Evolutionary conservation across 2,329 filamentous ascomycete species (phyloP), one percentile per base, ranked within the genome.

Genomic region (Sclerotinia trifoliorum): DNA sequence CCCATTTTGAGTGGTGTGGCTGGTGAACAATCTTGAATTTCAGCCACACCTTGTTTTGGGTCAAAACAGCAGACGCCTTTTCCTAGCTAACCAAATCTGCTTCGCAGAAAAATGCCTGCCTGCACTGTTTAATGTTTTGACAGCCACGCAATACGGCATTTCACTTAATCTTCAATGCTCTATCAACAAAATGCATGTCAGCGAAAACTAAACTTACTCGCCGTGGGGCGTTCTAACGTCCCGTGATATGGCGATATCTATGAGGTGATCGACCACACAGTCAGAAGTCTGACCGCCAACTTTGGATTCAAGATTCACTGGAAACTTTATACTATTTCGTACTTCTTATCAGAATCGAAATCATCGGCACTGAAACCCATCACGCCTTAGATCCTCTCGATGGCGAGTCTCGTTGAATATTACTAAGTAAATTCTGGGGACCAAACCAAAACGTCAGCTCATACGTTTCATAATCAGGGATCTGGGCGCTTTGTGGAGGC

Each of bases 211-310:
- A 42, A 57, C 15, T 17, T 2, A 19, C 8, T 39, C n/a, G 17
- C 5, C 29, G 58, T 49, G 44, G 21, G 58, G 44, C 44, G 7
- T 24, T 19, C 8, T 57, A 8, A 24, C 0, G 3, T 49, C 64
- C 42, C 64, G 54, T 66, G 64, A 60, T 39, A 66, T 66, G 64
- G 44, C 54, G 64, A 66, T 56, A 66, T 66, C 26, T 57, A 57
- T 57, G 63, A 57, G 42, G 51, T 65, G 49, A 65, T 54, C 26
- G 21, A 44, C 15, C 39, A 39, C n/a, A 32, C 29, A 32, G 63
- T 65, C 39, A 56, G 51, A 65, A 44, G 42, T 65, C 32, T 39
- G 61, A 54, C n/a, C 32, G 61, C 17, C 35, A 54, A 29, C 39
- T 46, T 29, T 17, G 5, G 32, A 17, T 21, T 5, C 58, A 24